Percentiles rank a stretch among this genome's conserved stretches.
phyloP scores from a whole-genome alignment of 768 basidiomycete species.

The Termitomyces sp. region DNA sequence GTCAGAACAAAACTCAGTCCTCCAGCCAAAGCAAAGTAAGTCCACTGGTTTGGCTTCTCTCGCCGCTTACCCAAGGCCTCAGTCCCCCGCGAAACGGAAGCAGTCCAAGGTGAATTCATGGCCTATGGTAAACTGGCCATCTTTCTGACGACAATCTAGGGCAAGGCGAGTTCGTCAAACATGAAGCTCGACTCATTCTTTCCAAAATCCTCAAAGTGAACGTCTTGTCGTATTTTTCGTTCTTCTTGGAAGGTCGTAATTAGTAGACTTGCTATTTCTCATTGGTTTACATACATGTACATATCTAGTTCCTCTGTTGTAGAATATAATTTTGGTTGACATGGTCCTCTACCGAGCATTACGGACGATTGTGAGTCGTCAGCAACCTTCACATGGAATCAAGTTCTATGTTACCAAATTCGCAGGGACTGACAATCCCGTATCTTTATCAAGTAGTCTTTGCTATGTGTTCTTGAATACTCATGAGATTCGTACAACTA shows the following conservation, averaged over 20 bases:
- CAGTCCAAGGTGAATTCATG: neutral
- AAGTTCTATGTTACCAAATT: too few relatives aligned
- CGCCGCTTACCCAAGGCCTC: neutral
- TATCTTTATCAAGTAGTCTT: too few relatives aligned
- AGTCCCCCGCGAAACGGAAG: conserved; percentile 3
- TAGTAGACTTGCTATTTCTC: neutral
- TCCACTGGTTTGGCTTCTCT: neutral
- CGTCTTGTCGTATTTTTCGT: neutral
- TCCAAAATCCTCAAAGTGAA: neutral
- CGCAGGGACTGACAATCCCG: too few relatives aligned
- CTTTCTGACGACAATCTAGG: neutral
- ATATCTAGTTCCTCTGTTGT: neutral
- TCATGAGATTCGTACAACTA: conserved; percentile 1
- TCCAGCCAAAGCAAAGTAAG: conserved; percentile 4
- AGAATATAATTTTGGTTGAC: neutral
- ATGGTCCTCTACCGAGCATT: too few relatives aligned
- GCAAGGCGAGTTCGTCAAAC: neutral
- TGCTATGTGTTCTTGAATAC: neutral
- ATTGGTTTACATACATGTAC: neutral
- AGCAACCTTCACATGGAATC: too few relatives aligned
- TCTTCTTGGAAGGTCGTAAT: neutral
- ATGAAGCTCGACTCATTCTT: conserved; percentile 4
- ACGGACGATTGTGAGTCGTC: too few relatives aligned
- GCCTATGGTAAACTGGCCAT: neutral
- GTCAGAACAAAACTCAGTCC: neutral